These are phyloP conservation scores for Kodamaea kakaduensis DNA, from an alignment of 805 yeast species.

Conservation along the genomic window DNA sequence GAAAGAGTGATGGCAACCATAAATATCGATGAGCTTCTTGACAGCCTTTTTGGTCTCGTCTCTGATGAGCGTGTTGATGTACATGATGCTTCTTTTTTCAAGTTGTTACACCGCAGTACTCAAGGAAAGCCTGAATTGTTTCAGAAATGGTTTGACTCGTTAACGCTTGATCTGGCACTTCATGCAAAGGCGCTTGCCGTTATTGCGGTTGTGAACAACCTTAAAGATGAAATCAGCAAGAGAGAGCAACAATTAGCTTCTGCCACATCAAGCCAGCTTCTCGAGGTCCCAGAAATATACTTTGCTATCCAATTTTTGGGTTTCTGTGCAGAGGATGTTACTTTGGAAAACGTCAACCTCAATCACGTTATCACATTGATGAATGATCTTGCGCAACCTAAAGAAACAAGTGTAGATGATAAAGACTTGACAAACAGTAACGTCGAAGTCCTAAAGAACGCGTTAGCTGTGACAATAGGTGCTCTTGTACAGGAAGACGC, in stretches of 20 bases:
- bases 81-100: constrained; percentile 2
- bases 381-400: constrained; percentile 6
- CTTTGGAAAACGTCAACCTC: constrained; percentile 20
- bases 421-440: constrained; percentile 8
- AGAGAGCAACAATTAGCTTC: constrained; percentile 28
- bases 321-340: constrained; percentile 4
- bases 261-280: constrained; percentile 28
- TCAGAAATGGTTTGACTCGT: constrained; percentile 6
- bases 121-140: constrained; percentile 10
- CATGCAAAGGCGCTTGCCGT: constrained; percentile 31
- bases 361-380: constrained; percentile 28
- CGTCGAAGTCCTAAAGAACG: constrained; percentile 10
- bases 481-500: constrained; percentile 8
- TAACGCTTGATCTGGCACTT: constrained; percentile 19
- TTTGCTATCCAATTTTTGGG: constrained; percentile 45
- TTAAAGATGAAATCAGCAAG: constrained; percentile 19
- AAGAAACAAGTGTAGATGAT: constrained; percentile 8
- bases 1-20: not conserved
- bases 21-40: not conserved
- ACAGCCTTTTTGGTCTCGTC: not conserved
- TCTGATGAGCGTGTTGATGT: constrained; percentile 1
- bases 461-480: constrained; percentile 12
- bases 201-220: constrained; percentile 20
- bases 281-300: constrained; percentile 18
- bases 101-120: constrained; percentile 7